These are phyloP conservation scores for Botrytis fabae DNA, from an alignment of 2,329 filamentous ascomycete species.

Conservation along the genomic window DNA sequence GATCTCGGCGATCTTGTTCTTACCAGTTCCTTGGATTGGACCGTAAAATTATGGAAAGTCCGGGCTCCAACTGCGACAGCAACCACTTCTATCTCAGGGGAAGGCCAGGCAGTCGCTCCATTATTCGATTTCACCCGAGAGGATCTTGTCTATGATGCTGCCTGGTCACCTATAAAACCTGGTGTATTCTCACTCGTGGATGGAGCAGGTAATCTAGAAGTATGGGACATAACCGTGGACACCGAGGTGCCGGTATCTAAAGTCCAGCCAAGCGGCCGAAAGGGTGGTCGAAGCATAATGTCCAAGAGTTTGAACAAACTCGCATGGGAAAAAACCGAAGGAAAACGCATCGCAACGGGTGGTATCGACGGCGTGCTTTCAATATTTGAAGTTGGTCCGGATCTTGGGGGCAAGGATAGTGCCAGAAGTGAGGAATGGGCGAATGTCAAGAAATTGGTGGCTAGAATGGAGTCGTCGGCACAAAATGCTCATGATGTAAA, in stretches of 20 bases:
- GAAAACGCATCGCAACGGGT: slow-evolving; percentile 82
- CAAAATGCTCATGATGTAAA: slow-evolving; percentile 30
- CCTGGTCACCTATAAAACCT: slow-evolving; percentile 92
- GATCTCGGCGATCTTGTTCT: slow-evolving; percentile 93
- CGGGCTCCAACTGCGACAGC: slow-evolving; percentile 74
- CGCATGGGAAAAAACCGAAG: slow-evolving; percentile 89
- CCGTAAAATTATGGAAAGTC: slow-evolving; percentile 94
- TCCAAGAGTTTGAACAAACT: slow-evolving; percentile 91
- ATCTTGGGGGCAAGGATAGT: slow-evolving; percentile 81
- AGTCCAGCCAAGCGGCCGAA: slow-evolving; percentile 68
- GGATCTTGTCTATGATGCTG: slow-evolving; percentile 94
- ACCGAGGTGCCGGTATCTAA: slow-evolving; percentile 88
- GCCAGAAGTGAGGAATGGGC: slow-evolving; percentile 89
- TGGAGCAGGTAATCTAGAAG: slow-evolving; percentile 84
- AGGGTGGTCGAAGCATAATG: slow-evolving; percentile 66
- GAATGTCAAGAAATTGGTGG: slow-evolving; percentile 85
- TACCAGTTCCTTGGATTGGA: slow-evolving; percentile 94
- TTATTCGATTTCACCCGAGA: slow-evolving; percentile 90
- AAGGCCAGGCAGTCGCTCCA: slow-evolving; percentile 61
- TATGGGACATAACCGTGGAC: slow-evolving; percentile 93
- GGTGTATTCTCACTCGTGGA: slow-evolving; percentile 95
- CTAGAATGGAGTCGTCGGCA: slow-evolving; percentile 61
- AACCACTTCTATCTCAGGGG: slow-evolving; percentile 51
- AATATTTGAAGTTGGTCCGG: slow-evolving; percentile 85
- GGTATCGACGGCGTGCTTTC: slow-evolving; percentile 89